phyloP scores from a whole-genome alignment of 2,329 filamentous ascomycete species.

The Daldinia eschscholtzii region DNA sequence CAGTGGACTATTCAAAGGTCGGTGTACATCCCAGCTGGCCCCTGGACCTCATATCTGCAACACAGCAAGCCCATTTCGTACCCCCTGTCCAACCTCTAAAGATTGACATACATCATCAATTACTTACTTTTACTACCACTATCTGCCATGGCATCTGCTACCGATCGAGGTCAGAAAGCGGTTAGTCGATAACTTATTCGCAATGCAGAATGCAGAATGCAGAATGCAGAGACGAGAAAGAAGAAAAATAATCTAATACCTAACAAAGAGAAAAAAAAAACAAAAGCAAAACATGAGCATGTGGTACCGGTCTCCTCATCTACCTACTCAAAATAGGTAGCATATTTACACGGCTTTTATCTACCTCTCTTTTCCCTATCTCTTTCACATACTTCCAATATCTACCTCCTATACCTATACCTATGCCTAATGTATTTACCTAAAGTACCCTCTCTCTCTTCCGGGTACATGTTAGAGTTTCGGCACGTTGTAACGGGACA shows the following conservation, averaged over 20 bases:
- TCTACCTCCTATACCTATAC: too few relatives aligned
- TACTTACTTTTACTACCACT: conserved; percentile 33
- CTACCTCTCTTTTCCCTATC: conserved; percentile 8
- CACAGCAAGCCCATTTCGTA: conserved; percentile 36
- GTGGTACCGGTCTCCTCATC: background rate
- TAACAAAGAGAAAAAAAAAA: background rate
- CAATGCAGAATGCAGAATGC: conserved; percentile 26
- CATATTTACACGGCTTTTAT: conserved; percentile 13
- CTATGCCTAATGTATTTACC: conserved; percentile 2
- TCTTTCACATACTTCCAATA: background rate
- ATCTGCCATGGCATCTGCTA: conserved; percentile 25
- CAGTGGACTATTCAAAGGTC: conserved; percentile 51
- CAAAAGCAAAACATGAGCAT: conserved; percentile 7
- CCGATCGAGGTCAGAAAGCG: conserved; percentile 32
- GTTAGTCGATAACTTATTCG: conserved; percentile 22
- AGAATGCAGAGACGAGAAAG: conserved; percentile 7
- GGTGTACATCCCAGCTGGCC: conserved; percentile 48
- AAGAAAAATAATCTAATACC: background rate
- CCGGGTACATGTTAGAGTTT: conserved; percentile 31
- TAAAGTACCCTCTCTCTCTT: conserved; percentile 3
- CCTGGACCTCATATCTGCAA: conserved; percentile 39
- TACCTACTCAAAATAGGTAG: conserved; percentile 5
- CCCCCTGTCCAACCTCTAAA: conserved; percentile 35
- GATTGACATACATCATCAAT: conserved; percentile 36
- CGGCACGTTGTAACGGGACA: conserved; percentile 21